These are phyloP conservation scores for Pontederia crassipes DNA, from an alignment of 176 grass and related monocot genomes.

Conservation along the genomic window DNA sequence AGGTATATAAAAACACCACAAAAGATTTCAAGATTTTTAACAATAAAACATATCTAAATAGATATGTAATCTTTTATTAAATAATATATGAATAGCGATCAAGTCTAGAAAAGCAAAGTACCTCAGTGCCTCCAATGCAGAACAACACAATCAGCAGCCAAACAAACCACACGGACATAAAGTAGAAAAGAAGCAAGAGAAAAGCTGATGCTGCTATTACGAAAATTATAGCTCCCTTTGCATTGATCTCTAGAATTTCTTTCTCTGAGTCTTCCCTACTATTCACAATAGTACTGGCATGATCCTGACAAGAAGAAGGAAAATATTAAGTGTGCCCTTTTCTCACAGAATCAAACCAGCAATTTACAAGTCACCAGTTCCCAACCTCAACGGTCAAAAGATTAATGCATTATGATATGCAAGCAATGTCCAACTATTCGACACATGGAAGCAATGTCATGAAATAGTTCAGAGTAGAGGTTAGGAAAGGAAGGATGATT, in stretches of 20 bases:
- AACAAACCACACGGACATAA: slow-evolving; percentile 92
- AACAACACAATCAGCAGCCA: slow-evolving; percentile 89
- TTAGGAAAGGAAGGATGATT: too few relatives aligned
- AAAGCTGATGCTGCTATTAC: slow-evolving; percentile 86
- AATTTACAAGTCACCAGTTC: too few relatives aligned
- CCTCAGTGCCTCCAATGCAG: slow-evolving; percentile 95
- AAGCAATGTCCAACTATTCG: too few relatives aligned
- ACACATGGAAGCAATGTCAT: too few relatives aligned
- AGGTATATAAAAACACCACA: too few relatives aligned
- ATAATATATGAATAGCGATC: slow-evolving; percentile 1
- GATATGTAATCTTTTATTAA: background rate
- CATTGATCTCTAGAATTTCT: slow-evolving; percentile 80
- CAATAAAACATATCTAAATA: background rate
- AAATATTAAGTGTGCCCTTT: too few relatives aligned
- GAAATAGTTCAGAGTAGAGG: too few relatives aligned
- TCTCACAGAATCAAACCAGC: too few relatives aligned
- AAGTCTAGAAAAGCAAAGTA: slow-evolving; percentile 29
- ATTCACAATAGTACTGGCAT: slow-evolving; percentile 31
- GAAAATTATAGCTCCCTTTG: slow-evolving; percentile 80
- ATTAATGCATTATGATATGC: too few relatives aligned
- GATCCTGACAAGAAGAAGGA: slow-evolving; percentile 25
- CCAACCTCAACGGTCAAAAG: too few relatives aligned
- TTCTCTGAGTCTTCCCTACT: slow-evolving; percentile 49
- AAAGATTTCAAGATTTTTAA: too few relatives aligned
- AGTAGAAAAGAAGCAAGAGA: slow-evolving; percentile 90